These are phyloP conservation scores for Triadica sebifera DNA, from an alignment of 345 rosid species.

Conservation along the genomic window DNA sequence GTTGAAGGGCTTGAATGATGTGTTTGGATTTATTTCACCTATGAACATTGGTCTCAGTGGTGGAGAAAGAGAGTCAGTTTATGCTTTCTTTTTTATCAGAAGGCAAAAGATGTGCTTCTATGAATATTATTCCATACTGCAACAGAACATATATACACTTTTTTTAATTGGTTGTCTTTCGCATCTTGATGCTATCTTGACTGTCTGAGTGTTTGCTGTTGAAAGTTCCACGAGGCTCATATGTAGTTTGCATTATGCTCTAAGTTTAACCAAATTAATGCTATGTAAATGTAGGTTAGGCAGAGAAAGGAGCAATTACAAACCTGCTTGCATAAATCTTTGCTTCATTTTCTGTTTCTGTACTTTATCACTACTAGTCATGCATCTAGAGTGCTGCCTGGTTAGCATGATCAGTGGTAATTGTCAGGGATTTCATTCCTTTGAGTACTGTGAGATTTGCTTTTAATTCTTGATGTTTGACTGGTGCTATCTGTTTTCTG, in stretches of 20 bases:
- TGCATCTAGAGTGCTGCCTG: constrained; percentile 1
- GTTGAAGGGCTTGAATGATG: neutral
- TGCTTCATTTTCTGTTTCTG: neutral
- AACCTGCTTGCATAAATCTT: neutral
- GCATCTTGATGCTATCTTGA: neutral
- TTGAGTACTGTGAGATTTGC: neutral
- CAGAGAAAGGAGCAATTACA: neutral
- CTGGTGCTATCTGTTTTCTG: neutral
- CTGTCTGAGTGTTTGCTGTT: neutral
- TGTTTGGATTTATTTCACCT: neutral
- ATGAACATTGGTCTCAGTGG: neutral
- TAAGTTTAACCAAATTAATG: neutral
- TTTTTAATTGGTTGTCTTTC: neutral
- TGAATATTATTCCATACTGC: neutral
- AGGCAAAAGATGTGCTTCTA: neutral
- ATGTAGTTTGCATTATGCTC: neutral
- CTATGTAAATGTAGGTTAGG: neutral
- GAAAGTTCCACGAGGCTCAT: too few relatives aligned
- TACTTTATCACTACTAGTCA: neutral
- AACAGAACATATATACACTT: too few relatives aligned
- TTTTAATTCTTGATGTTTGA: neutral
- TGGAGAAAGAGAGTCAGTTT: neutral
- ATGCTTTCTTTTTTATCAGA: neutral
- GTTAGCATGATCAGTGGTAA: neutral
- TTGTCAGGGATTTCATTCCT: neutral